Percentiles rank a stretch among this genome's conserved stretches.
Conservation (phyloP, 371 early-diverging fungal genomes). For the Umbelopsis sp. region DNA sequence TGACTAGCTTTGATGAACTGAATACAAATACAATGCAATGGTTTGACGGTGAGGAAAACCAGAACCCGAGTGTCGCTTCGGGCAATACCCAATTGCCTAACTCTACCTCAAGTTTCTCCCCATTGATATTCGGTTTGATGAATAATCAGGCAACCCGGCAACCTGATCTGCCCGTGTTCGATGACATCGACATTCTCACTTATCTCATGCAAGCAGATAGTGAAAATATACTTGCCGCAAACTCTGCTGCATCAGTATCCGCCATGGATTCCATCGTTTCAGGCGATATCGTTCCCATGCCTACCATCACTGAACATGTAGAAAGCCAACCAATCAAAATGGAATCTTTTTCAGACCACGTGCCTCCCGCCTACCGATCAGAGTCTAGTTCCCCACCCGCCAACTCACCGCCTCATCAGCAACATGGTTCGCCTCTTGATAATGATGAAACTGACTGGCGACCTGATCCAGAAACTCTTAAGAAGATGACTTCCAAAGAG, state of each 20-base stretch:
- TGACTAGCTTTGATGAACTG: conserved; percentile 4
- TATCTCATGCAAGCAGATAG: conserved; percentile 17
- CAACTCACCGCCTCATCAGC: background rate
- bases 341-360: background rate
- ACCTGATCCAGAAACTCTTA: conserved; percentile 39
- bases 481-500: conserved; percentile 79
- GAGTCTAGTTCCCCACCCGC: conserved; percentile 4
- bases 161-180: background rate
- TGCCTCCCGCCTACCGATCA: background rate
- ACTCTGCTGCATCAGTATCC: background rate
- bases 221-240: conserved; percentile 1
- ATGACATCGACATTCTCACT: conserved; percentile 13
- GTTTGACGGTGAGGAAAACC: conserved; percentile 18
- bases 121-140: conserved; percentile 11
- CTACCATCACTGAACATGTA: background rate
- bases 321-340: background rate
- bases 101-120: conserved; percentile 9
- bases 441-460: conserved; percentile 10
- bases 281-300: conserved; percentile 14
- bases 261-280: background rate
- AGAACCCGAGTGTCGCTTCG: background rate
- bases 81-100: conserved; percentile 18
- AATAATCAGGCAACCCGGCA: background rate
- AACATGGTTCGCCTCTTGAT: background rate
- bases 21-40: conserved; percentile 16